A percentile compares a stretch with the other conserved stretches of the same genome.
Evolutionary conservation across 1,284 basidiomycete genomes (phyloP).

Genomic region (Cutaneotrichosporon cutaneum): DNA sequence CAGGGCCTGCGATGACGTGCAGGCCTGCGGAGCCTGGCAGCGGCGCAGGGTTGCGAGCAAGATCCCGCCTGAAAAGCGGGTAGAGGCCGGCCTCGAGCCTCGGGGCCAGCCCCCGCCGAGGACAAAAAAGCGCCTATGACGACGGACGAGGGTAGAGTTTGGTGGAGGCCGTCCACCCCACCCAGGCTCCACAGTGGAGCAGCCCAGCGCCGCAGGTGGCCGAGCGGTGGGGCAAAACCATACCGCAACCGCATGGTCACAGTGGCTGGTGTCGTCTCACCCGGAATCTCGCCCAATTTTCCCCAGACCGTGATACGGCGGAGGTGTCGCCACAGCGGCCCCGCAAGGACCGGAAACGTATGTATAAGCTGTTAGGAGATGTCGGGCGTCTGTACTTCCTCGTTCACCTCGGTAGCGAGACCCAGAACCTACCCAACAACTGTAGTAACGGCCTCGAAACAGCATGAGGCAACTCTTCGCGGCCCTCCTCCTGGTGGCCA

Average conservation of each 20-base stretch:
- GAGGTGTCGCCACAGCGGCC: background rate
- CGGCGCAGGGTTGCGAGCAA: background rate
- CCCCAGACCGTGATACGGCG: background rate
- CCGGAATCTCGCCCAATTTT: background rate
- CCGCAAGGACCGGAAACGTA: background rate
- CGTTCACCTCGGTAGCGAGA: background rate
- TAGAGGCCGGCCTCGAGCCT: background rate
- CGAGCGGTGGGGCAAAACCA: no score
- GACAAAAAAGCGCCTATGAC: background rate
- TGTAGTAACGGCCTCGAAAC: background rate
- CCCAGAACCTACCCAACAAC: background rate
- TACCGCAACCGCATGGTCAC: background rate
- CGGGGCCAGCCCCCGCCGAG: background rate
- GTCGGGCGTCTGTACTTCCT: background rate
- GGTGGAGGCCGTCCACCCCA: background rate
- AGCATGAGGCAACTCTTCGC: slow-evolving; percentile 3
- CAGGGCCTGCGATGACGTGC: background rate
- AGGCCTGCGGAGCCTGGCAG: background rate
- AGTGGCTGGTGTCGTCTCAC: background rate
- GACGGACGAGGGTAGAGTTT: background rate
- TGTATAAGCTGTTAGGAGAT: background rate
- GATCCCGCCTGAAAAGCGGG: background rate
- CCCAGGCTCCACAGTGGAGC: background rate
- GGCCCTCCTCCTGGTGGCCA: background rate
- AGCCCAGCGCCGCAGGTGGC: background rate